A percentile compares a stretch with the other conserved stretches of the same genome.
phyloP scores from a whole-genome alignment of 495 filamentous ascomycete species.

The Lophiotrema nucula region DNA sequence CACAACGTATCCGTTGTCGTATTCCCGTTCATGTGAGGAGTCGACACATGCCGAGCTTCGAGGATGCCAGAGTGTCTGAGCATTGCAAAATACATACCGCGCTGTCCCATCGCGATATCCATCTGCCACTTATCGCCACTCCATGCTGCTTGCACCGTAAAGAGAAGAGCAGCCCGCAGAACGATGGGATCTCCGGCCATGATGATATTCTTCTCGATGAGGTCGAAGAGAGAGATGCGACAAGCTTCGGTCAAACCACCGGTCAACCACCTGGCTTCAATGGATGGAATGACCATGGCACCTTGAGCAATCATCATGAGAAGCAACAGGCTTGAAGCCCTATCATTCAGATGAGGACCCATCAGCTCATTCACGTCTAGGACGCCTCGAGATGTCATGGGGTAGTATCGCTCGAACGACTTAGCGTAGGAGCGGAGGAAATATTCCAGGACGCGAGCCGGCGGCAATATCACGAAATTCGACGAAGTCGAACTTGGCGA shows the following conservation, averaged over 20 bases:
- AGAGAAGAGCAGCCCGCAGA: constrained; percentile 59
- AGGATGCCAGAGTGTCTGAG: constrained; percentile 57
- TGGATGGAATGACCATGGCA: constrained; percentile 55
- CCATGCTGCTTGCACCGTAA: constrained; percentile 61
- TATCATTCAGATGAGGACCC: constrained; percentile 50
- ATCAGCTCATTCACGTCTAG: constrained; percentile 62
- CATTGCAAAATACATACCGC: constrained; percentile 64
- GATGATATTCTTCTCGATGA: constrained; percentile 64
- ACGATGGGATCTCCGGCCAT: constrained; percentile 58
- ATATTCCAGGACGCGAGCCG: constrained; percentile 57
- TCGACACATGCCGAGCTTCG: constrained; percentile 45
- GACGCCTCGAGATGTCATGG: constrained; percentile 50
- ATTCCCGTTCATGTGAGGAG: constrained; percentile 26
- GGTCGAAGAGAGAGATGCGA: constrained; percentile 63
- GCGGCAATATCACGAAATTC: constrained; percentile 59
- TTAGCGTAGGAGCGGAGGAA: constrained; percentile 60
- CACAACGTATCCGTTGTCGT: constrained; percentile 51
- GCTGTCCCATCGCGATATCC: constrained; percentile 69
- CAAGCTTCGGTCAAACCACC: constrained; percentile 64
- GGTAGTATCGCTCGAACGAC: constrained; percentile 58
- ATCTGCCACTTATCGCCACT: constrained; percentile 70
- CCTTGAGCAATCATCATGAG: constrained; percentile 67
- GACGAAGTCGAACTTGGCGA: constrained; percentile 46
- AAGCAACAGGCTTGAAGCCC: constrained; percentile 57
- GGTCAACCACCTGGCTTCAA: constrained; percentile 58